These are phyloP conservation scores for Syncephalastrum monosporum DNA, from an alignment of 371 early-diverging fungal genomes.

Conservation along the genomic window DNA sequence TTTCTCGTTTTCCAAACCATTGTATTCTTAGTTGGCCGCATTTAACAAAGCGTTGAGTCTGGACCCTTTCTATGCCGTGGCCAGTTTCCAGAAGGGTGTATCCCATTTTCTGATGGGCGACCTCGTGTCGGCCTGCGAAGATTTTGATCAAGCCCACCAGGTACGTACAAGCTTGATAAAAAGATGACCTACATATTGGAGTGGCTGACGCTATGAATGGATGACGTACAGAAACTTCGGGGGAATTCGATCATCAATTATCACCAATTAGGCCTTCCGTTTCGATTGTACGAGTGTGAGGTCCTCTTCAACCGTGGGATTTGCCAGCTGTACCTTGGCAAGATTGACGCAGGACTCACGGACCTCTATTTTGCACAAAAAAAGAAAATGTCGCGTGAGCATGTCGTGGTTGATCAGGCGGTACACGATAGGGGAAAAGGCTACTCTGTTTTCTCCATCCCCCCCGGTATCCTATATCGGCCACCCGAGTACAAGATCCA, in stretches of 20 bases:
- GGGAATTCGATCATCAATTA: constrained; percentile 93
- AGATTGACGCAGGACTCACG: constrained; percentile 70
- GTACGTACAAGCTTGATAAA: constrained; percentile 19
- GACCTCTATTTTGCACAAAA: constrained; percentile 78
- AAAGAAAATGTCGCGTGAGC: constrained; percentile 68
- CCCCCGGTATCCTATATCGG: constrained; percentile 75
- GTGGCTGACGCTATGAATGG: neutral
- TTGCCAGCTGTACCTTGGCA: constrained; percentile 74
- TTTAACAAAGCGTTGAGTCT: constrained; percentile 71
- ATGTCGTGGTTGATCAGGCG: constrained; percentile 75
- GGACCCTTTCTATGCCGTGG: constrained; percentile 90
- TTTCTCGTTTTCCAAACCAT: neutral
- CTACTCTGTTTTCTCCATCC: constrained; percentile 76
- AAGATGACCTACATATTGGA: no score
- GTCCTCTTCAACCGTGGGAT: constrained; percentile 89
- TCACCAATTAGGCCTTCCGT: constrained; percentile 88
- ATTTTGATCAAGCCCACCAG: constrained; percentile 70
- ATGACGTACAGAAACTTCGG: constrained; percentile 65
- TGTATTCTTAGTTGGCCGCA: constrained; percentile 59
- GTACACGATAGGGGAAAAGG: constrained; percentile 69
- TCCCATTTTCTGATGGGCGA: constrained; percentile 67
- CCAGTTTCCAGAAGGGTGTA: constrained; percentile 90
- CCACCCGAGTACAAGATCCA: constrained; percentile 75
- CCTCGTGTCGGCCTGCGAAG: constrained; percentile 67
- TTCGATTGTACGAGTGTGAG: constrained; percentile 85